Base-by-base conservation (phyloP, 2,329 filamentous ascomycete species). In the Aspergillus jensenii region DNA sequence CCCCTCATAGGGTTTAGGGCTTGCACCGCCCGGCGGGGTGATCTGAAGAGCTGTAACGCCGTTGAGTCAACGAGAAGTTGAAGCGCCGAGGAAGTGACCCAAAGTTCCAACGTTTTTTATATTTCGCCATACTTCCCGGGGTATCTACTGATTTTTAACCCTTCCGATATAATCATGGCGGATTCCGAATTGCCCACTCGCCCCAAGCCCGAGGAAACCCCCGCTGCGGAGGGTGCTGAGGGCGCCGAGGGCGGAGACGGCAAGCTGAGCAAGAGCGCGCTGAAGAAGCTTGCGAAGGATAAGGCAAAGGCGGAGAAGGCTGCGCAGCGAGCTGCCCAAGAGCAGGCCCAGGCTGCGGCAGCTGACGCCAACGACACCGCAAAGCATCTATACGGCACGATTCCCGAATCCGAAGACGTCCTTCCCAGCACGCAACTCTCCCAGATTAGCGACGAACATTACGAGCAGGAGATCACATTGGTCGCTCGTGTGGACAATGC, bases 281-380 rank as follows among this genome's bases (percentile, higher is more conserved):
- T 89, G 63, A 96, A 96, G 81, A 96, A 96, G 81, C 87, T 90
- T 46, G 89, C 90, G 67, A 96, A 96, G 79, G 90, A 93, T 27
- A 92, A 92, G 79, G 93, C 93, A 74, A 93, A 96, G 77, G 90
- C 89, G 12, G 83, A 87, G 72, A 96, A 96, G 77, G 89, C 89
- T 45, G 82, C 68, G 73, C 84, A 73, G 78, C 87, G 75, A 52
- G 89, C 87, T n/a, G 89, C 91, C 66, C 87, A 89, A 70, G 89
- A 90, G 71, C 89, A 89, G 60, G 85, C 85, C 44, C 84, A 86
- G 59, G 86, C 87, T 61, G 87, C 86, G 35, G 83, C 85, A 35
- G 83, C 82, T 47, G 84, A 88, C 59, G 86, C 86, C 53, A 85
- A 84, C 63, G 79, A 81, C 59, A 77, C 75, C 44, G 74, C 79